phyloP scores from a whole-genome alignment of 768 basidiomycete species.

The Mycena rosella region DNA sequence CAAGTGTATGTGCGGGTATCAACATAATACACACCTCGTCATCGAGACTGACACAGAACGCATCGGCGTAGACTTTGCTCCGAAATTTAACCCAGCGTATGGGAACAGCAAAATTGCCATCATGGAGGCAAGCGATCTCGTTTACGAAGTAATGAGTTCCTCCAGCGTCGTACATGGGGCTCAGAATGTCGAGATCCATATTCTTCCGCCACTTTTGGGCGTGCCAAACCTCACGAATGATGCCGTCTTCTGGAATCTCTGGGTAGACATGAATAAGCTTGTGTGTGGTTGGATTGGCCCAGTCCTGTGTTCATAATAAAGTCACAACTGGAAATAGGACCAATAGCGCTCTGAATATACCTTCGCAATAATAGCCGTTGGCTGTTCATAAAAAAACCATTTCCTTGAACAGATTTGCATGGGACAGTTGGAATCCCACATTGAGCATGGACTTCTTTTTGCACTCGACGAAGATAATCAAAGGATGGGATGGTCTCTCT shows the following conservation, averaged over 20 bases:
- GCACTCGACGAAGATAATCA: constrained; percentile 9
- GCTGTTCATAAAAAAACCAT: constrained; percentile 29
- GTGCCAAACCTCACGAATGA: constrained; percentile 17
- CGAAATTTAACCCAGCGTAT: too few relatives aligned
- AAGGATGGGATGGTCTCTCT: constrained; percentile 29
- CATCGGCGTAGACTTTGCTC: constrained; percentile 14
- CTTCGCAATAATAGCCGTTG: constrained; percentile 17
- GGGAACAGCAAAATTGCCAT: too few relatives aligned
- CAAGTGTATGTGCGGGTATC: too few relatives aligned
- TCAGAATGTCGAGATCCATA: constrained; percentile 15
- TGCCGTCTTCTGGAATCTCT: constrained; percentile 9
- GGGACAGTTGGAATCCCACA: constrained; percentile 22
- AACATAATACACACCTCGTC: background rate
- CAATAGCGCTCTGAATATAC: too few relatives aligned
- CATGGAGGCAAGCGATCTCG: constrained; percentile 14
- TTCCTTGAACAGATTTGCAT: too few relatives aligned
- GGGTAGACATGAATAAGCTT: constrained; percentile 13
- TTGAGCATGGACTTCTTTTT: constrained; percentile 15
- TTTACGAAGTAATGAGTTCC: constrained; percentile 18
- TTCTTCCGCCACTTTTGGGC: constrained; percentile 14
- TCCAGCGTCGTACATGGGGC: constrained; percentile 26
- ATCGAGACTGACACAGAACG: constrained; percentile 7
- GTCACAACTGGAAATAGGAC: too few relatives aligned
- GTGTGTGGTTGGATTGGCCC: constrained; percentile 1
- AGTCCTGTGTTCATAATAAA: background rate